Evolutionary conservation across 225 moss, liverwort and hornwort species (phyloP).

Genomic region (Thuidium tamariscinum): DNA sequence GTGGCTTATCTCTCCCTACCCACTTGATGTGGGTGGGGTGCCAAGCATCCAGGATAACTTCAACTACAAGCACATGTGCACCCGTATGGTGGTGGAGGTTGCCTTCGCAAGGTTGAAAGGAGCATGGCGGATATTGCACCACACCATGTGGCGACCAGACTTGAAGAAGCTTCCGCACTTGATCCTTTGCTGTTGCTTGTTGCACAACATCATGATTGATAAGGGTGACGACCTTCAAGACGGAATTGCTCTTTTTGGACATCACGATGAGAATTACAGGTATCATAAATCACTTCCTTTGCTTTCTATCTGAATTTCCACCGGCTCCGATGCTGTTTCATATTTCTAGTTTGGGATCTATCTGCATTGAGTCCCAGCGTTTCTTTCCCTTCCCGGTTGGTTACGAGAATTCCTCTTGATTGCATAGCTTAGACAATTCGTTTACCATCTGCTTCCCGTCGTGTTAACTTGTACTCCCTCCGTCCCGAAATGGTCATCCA

Average conservation of each 20-base stretch:
- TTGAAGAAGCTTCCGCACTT: constrained; percentile 63
- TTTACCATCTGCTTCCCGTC: background rate
- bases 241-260: constrained; percentile 54
- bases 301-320: background rate
- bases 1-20: constrained; percentile 79
- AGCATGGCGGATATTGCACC: constrained; percentile 68
- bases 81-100: constrained; percentile 50
- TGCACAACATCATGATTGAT: constrained; percentile 71
- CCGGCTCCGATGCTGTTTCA: background rate
- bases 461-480: background rate
- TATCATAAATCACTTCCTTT: background rate
- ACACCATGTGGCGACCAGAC: constrained; percentile 65
- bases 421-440: background rate
- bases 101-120: constrained; percentile 70
- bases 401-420: background rate
- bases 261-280: constrained; percentile 63
- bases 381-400: background rate
- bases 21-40: constrained; percentile 25
- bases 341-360: background rate
- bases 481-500: too few relatives aligned
- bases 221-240: constrained; percentile 55
- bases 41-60: constrained; percentile 49
- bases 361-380: background rate
- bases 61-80: constrained; percentile 56
- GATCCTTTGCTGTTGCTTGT: constrained; percentile 63